Conservation (phyloP, 2,329 filamentous ascomycete genomes). For the Fusarium sp. region DNA sequence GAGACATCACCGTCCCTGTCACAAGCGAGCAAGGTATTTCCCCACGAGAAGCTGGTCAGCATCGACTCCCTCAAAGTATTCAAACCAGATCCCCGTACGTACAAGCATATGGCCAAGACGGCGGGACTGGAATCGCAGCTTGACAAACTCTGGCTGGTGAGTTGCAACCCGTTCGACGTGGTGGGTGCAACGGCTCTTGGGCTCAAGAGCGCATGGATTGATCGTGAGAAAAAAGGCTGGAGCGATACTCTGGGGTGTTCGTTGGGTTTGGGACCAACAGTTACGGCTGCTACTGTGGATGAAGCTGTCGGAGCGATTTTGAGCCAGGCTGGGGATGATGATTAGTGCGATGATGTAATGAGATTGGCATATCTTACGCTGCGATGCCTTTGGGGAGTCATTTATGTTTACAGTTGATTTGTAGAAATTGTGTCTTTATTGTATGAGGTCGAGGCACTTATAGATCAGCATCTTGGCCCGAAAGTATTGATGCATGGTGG, state of each 20-base stretch:
- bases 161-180: constrained; percentile 80
- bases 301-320: constrained; percentile 63
- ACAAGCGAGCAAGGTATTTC: constrained; percentile 52
- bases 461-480: not conserved
- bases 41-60: constrained; percentile 63
- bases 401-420: not conserved
- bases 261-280: constrained; percentile 62
- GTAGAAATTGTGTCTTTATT: not conserved
- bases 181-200: constrained; percentile 73
- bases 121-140: constrained; percentile 61
- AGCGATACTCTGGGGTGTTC: constrained; percentile 69
- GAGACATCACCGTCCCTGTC: constrained; percentile 60
- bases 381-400: not conserved
- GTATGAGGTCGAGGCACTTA: not conserved
- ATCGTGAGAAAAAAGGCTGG: constrained; percentile 74
- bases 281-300: constrained; percentile 68
- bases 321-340: constrained; percentile 1
- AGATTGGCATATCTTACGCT: not conserved
- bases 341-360: constrained; percentile 15
- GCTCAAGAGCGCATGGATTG: constrained; percentile 75
- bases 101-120: constrained; percentile 68
- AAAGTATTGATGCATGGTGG: not conserved
- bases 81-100: constrained; percentile 75
- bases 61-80: constrained; percentile 71
- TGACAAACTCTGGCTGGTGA: constrained; percentile 75